Conservation (phyloP, 768 basidiomycete species). For the Inosperma sp. region DNA sequence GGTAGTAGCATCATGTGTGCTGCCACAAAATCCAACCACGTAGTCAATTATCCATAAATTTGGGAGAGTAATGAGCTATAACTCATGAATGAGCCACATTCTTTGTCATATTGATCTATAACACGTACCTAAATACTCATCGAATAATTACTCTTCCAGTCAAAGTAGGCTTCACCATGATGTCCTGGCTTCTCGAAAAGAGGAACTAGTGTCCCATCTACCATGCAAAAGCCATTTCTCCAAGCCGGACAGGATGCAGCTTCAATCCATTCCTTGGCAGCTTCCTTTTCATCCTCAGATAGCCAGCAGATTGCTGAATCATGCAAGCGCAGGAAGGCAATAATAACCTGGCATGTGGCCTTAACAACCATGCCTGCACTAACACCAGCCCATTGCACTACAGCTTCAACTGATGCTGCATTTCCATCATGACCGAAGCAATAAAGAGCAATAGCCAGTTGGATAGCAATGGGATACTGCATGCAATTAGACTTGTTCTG, state of each 20-base stretch:
- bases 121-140: conserved; percentile 33
- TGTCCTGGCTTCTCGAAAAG: conserved; percentile 28
- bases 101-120: conserved; percentile 8
- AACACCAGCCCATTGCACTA: conserved; percentile 37
- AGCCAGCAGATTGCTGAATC: conserved; percentile 25
- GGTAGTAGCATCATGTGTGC: conserved; percentile 31
- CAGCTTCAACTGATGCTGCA: conserved; percentile 26
- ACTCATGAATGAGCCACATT: conserved; percentile 19
- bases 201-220: conserved; percentile 38
- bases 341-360: conserved; percentile 24
- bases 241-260: conserved; percentile 28
- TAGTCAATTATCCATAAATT: conserved; percentile 36
- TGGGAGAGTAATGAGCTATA: conserved; percentile 30
- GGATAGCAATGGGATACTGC: conserved; percentile 17
- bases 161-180: conserved; percentile 36
- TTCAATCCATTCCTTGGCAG: conserved; percentile 37
- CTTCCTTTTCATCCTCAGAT: conserved; percentile 30
- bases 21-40: conserved; percentile 26
- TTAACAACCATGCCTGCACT: conserved; percentile 28
- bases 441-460: conserved; percentile 37
- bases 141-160: conserved; percentile 37
- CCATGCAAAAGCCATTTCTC: conserved; percentile 33
- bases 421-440: conserved; percentile 39
- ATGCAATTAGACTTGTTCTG: conserved; percentile 3
- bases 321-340: conserved; percentile 22